A percentile compares a stretch with the other conserved stretches of the same genome.
These are phyloP conservation scores for Diaporthe citrichinensis DNA, from an alignment of 2,329 filamentous ascomycete genomes.

Conservation along the genomic window DNA sequence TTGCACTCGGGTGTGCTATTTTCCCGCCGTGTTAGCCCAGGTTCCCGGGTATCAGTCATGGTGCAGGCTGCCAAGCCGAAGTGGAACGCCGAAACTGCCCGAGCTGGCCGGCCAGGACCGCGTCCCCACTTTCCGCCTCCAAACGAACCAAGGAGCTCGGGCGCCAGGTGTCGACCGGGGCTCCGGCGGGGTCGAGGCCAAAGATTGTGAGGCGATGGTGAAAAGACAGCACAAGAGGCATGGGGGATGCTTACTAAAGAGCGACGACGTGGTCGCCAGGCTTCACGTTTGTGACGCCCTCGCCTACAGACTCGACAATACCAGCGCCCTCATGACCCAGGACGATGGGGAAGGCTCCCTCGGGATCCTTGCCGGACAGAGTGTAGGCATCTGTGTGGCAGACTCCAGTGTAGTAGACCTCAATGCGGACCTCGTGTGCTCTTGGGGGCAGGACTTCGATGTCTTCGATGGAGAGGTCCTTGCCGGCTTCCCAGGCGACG, in stretches of 20 bases:
- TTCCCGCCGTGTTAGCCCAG: conserved; percentile 11
- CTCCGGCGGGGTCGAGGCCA: conserved; percentile 12
- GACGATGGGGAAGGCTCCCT: conserved; percentile 92
- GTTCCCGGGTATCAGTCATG: neutral
- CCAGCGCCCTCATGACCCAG: conserved; percentile 93
- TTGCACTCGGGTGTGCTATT: conserved; percentile 92
- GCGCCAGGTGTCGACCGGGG: conserved; percentile 15
- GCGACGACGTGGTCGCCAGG: conserved; percentile 91
- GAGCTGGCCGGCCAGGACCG: conserved; percentile 16
- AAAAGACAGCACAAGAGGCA: neutral
- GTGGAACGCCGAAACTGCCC: conserved; percentile 18
- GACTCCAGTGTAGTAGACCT: conserved; percentile 98
- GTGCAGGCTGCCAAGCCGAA: conserved; percentile 20
- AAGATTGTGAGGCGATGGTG: neutral
- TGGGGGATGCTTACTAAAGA: conserved; percentile 76
- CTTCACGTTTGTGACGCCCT: conserved; percentile 96
- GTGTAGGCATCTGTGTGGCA: conserved; percentile 98
- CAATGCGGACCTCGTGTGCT: conserved; percentile 95
- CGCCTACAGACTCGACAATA: conserved; percentile 92
- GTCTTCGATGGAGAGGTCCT: conserved; percentile 90
- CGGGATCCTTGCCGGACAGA: conserved; percentile 95
- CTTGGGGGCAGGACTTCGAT: conserved; percentile 90
- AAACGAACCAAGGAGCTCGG: conserved; percentile 11
- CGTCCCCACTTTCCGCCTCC: conserved; percentile 22
- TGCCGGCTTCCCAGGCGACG: conserved; percentile 96